phyloP scores from a whole-genome alignment of 768 basidiomycete species.

The Clavulina sp. region DNA sequence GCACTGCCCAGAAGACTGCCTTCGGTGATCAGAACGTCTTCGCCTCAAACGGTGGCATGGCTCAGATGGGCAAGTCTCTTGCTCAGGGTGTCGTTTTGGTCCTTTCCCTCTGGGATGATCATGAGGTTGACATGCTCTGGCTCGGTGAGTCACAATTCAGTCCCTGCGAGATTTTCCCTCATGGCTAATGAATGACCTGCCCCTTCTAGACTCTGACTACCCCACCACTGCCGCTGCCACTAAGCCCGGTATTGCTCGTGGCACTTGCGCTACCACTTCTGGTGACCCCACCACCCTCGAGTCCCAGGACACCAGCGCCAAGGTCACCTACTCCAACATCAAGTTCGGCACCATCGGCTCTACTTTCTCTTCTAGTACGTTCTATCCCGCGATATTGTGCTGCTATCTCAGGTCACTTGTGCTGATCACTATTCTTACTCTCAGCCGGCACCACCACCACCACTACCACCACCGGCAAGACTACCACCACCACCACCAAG shows the following conservation, averaged over 20 bases:
- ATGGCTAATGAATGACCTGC: too few relatives aligned
- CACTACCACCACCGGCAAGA: conserved; percentile 1
- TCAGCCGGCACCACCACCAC: conserved; percentile 1
- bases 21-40: conserved; percentile 33
- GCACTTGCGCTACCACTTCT: too few relatives aligned
- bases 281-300: conserved; percentile 7
- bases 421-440: neutral
- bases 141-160: too few relatives aligned
- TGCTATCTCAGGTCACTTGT: too few relatives aligned
- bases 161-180: too few relatives aligned
- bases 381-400: too few relatives aligned
- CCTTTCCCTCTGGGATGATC: conserved; percentile 37
- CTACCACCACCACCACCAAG: neutral
- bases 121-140: conserved; percentile 38
- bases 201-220: conserved; percentile 8
- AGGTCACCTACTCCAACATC: conserved; percentile 10
- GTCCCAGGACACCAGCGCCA: conserved; percentile 1
- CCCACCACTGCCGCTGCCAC: too few relatives aligned
- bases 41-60: conserved; percentile 25
- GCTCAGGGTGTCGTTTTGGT: conserved; percentile 31
- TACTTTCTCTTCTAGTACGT: too few relatives aligned
- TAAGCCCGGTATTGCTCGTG: too few relatives aligned
- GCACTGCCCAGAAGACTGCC: too few relatives aligned
- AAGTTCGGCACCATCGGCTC: conserved; percentile 9
- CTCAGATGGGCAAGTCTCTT: conserved; percentile 21